phyloP scores from a whole-genome alignment of 2,329 filamentous ascomycete genomes.

The Neurospora crassa region DNA sequence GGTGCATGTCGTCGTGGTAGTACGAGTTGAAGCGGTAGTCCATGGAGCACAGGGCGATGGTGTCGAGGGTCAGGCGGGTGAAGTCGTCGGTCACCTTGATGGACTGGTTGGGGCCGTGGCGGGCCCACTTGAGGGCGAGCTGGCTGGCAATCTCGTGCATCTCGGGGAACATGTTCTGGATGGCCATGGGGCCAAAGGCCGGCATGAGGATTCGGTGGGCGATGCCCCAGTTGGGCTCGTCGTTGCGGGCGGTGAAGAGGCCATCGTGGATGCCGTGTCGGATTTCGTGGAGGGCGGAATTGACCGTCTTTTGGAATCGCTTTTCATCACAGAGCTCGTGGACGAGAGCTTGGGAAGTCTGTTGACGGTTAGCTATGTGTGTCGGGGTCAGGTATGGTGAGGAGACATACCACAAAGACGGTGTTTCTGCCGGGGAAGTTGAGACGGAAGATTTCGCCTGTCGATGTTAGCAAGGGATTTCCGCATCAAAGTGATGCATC shows the following conservation, averaged over 20 bases:
- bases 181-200: constrained; percentile 59
- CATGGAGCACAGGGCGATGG: constrained; percentile 63
- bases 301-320: constrained; percentile 51
- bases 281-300: constrained; percentile 42
- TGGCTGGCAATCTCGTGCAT: constrained; percentile 61
- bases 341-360: constrained; percentile 37
- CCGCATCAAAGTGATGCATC: too few relatives aligned
- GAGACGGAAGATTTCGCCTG: constrained; percentile 50
- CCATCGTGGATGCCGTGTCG: constrained; percentile 54
- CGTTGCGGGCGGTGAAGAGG: constrained; percentile 48
- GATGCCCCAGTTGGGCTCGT: constrained; percentile 55
- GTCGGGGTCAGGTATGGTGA: not conserved
- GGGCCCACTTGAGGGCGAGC: constrained; percentile 58
- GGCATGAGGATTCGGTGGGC: constrained; percentile 58
- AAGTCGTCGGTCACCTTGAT: constrained; percentile 59
- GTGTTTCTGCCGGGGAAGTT: constrained; percentile 33
- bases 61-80: constrained; percentile 64
- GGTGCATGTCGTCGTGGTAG: constrained; percentile 59
- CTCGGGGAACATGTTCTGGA: constrained; percentile 58
- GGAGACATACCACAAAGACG: constrained; percentile 10
- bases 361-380: not conserved
- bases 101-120: constrained; percentile 45
- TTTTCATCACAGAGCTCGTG: constrained; percentile 57
- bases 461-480: too few relatives aligned
- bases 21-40: constrained; percentile 66